Percentiles rank a stretch among this genome's conserved stretches.
These are phyloP conservation scores for Kodamaea kakaduensis DNA, from an alignment of 805 yeast genomes.

Conservation along the genomic window DNA sequence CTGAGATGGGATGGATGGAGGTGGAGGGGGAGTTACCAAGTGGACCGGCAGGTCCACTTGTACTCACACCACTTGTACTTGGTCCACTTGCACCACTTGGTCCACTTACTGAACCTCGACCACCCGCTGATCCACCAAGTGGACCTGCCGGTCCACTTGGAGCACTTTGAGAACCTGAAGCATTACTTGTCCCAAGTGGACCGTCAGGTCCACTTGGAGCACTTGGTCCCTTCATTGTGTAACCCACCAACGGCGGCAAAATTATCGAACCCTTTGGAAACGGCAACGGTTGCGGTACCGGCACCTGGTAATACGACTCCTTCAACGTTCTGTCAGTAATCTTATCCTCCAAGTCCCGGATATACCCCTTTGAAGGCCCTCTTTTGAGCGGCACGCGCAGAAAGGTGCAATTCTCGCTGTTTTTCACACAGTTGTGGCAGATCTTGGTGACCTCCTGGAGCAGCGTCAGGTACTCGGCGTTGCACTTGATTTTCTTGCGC, in stretches of 20 bases:
- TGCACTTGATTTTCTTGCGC: conserved; percentile 67
- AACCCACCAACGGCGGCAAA: conserved; percentile 27
- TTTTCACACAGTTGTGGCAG: conserved; percentile 62
- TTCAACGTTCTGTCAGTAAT: conserved; percentile 17
- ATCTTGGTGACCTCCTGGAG: conserved; percentile 46
- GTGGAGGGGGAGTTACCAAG: background rate
- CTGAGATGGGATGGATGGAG: background rate
- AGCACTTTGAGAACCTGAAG: no score
- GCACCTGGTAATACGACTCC: conserved; percentile 2
- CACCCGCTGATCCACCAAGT: background rate
- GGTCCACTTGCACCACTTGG: background rate
- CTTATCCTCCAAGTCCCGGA: conserved; percentile 40
- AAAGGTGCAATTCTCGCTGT: conserved; percentile 60
- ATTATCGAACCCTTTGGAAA: conserved; percentile 22
- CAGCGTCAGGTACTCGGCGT: conserved; percentile 48
- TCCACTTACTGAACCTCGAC: background rate
- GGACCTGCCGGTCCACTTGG: background rate
- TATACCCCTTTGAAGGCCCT: conserved; percentile 75
- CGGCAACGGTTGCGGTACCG: conserved; percentile 11
- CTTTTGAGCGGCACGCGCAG: conserved; percentile 70
- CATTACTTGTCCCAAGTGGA: no score
- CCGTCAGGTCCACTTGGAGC: no score
- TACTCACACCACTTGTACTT: background rate
- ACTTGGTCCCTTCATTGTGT: conserved; percentile 8
- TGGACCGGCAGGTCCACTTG: background rate